phyloP scores from a whole-genome alignment of 2,329 filamentous ascomycete species.

The Ophiostoma perfectum region DNA sequence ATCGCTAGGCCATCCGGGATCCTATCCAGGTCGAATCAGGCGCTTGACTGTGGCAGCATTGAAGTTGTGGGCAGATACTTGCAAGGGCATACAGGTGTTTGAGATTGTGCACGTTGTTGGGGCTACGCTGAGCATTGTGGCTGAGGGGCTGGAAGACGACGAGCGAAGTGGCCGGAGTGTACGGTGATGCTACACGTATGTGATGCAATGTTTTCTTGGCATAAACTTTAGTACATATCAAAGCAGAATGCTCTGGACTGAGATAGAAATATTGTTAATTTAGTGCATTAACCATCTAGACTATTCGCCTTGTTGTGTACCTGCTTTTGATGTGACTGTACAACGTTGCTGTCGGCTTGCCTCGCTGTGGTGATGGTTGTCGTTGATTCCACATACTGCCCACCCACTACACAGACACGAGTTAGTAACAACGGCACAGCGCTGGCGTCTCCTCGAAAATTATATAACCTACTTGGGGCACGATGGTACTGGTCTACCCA shows the following conservation, averaged over 20 bases:
- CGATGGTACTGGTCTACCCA: slow-evolving; percentile 5
- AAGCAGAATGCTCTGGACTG: no score
- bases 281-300: no score
- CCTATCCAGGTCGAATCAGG: slow-evolving; percentile 1
- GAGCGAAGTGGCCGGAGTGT: not conserved
- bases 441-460: not conserved
- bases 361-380: not conserved
- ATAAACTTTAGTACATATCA: not conserved
- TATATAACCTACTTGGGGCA: not conserved
- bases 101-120: slow-evolving; percentile 15
- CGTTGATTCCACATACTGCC: not conserved
- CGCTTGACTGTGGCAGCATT: slow-evolving; percentile 8
- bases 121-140: slow-evolving; percentile 12
- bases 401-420: not conserved
- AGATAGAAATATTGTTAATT: no score
- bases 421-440: not conserved
- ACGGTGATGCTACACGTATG: not conserved
- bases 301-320: not conserved
- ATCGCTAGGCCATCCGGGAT: not conserved
- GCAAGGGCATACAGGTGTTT: slow-evolving; percentile 14
- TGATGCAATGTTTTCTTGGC: not conserved
- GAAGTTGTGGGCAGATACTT: slow-evolving; percentile 12
- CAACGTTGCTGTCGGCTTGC: not conserved
- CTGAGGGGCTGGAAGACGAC: slow-evolving; percentile 4
- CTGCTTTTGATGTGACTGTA: not conserved